Percentiles rank a stretch among this genome's conserved stretches.
Evolutionary conservation across 129 eudicot species (phyloP).

Genomic region (Tanacetum coccineum): DNA sequence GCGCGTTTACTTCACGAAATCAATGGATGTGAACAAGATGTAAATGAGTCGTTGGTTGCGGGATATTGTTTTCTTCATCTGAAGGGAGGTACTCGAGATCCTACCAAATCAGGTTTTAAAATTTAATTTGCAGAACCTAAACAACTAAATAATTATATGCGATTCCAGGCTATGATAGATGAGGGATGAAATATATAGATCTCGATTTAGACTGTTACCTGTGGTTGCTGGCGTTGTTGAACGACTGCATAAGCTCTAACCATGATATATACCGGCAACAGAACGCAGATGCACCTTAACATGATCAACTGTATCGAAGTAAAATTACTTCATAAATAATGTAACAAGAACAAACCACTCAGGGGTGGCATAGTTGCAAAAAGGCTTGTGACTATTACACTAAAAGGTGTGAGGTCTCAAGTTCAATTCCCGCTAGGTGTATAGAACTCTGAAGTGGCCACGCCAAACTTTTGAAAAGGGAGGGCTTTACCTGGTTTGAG

Average conservation of each 20-base stretch:
- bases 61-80: conserved; percentile 52
- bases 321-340: neutral
- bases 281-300: conserved; percentile 53
- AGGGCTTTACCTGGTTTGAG: too few species aligned
- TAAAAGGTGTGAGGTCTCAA: too few species aligned
- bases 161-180: neutral
- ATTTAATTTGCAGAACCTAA: neutral
- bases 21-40: conserved; percentile 42
- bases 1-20: neutral
- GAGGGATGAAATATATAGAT: neutral
- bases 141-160: neutral
- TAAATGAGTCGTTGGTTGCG: conserved; percentile 27
- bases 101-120: conserved; percentile 21
- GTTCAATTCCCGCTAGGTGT: too few species aligned
- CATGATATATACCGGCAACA: conserved; percentile 54
- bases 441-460: too few species aligned
- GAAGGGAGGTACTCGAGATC: conserved; percentile 29
- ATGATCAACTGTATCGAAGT: conserved; percentile 45
- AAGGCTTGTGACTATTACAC: too few species aligned
- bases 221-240: conserved; percentile 47
- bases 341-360: neutral
- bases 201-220: conserved; percentile 33
- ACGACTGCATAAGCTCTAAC: conserved; percentile 53
- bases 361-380: too few species aligned
- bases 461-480: too few species aligned